Percentiles rank a stretch among this genome's conserved stretches.
These are phyloP conservation scores for Copromyces sp. DNA, from an alignment of 495 filamentous ascomycete species.

Conservation along the genomic window DNA sequence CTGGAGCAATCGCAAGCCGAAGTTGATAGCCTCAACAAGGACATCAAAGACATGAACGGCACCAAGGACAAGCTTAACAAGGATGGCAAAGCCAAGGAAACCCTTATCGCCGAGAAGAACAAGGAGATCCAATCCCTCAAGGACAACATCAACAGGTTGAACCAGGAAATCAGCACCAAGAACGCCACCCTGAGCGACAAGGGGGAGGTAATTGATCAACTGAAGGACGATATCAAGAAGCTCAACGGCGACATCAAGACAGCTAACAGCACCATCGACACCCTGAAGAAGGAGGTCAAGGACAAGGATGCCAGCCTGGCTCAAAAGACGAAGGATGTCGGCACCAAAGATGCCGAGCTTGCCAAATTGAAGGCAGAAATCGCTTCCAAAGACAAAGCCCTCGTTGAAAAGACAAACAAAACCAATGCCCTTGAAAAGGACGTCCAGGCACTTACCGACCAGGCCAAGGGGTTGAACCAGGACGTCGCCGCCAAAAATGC, in stretches of 20 bases:
- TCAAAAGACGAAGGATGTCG: background rate
- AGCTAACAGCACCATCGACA: background rate
- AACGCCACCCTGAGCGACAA: background rate
- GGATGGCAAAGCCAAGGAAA: background rate
- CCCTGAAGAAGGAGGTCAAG: background rate
- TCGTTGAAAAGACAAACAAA: background rate
- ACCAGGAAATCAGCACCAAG: background rate
- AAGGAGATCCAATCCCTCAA: background rate
- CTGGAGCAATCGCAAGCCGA: background rate
- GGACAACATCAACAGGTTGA: background rate
- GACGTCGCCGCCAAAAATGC: background rate
- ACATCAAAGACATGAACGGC: background rate
- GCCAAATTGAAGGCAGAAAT: background rate
- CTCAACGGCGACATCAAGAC: background rate
- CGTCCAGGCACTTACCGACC: background rate
- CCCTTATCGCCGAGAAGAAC: background rate
- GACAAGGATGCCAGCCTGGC: background rate
- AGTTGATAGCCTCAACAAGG: background rate
- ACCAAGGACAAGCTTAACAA: background rate
- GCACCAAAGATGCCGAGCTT: background rate
- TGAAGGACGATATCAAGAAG: background rate
- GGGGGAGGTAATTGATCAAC: background rate
- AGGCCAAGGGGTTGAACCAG: background rate
- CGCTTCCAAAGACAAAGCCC: background rate
- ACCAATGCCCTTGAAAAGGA: background rate